Percentiles rank a stretch among this genome's conserved stretches.
Conservation (phyloP, 108 stramenopile species). For the Parietichytrium sp. region DNA sequence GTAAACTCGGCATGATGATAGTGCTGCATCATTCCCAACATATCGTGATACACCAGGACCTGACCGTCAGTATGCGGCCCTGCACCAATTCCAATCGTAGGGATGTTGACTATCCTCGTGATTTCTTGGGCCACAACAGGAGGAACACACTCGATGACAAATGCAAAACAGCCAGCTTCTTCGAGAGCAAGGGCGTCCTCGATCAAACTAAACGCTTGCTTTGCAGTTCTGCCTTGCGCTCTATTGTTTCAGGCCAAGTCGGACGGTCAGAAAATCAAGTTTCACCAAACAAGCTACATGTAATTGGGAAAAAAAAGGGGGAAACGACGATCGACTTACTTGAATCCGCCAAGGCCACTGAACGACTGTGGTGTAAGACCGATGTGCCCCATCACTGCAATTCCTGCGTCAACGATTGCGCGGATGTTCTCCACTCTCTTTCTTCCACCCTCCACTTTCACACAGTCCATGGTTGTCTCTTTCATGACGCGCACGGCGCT, state of each 20-base stretch:
- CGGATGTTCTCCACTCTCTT: conserved; percentile 68
- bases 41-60: conserved; percentile 94
- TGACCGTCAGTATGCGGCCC: conserved; percentile 74
- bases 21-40: conserved; percentile 91
- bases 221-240: conserved; percentile 91
- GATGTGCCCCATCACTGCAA: conserved; percentile 96
- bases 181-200: conserved; percentile 89
- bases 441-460: conserved; percentile 82
- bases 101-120: conserved; percentile 88
- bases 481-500: conserved; percentile 8
- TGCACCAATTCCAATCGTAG: conserved; percentile 97
- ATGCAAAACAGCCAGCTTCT: conserved; percentile 88
- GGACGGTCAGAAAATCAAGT: background rate
- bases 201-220: conserved; percentile 67
- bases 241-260: conserved; percentile 52
- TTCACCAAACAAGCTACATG: no score
- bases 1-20: conserved; percentile 94
- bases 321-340: background rate
- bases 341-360: conserved; percentile 87
- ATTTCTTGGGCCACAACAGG: conserved; percentile 82
- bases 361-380: conserved; percentile 96
- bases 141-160: conserved; percentile 96
- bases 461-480: conserved; percentile 52
- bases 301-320: no score
- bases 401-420: conserved; percentile 85